Base-by-base conservation (phyloP, 805 yeast genomes). In the Yamadazyma akitaensis region DNA sequence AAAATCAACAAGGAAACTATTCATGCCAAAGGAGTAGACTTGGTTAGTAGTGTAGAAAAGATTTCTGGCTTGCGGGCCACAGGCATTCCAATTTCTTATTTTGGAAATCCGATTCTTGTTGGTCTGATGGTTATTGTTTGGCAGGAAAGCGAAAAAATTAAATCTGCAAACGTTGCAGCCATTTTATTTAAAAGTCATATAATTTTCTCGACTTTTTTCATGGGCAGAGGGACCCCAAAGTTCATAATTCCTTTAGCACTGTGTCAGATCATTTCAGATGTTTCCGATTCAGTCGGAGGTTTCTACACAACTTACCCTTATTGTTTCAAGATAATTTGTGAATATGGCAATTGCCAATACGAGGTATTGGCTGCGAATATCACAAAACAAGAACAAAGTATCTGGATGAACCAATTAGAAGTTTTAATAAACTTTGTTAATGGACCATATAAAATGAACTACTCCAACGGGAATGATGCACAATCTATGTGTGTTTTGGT, bases 171-270 rank as follows among this genome's bases (percentile, higher is more conserved):
- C 44, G 53, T 62, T 59, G 80, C 64, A 44, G 68, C 58, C 37
- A 47, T 79, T 37, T 53, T 79, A 17, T 80, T 77, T 63, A 77
- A 80, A 49, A 69, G 80, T 4, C 82, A 79, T 56, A 55, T 81
- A 24, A 51, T 81, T 0, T 48, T 77, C 31, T 61, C 70, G 37
- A 48, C 51, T 10, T 9, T 40, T 14, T 42, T 36, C 16, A 11
- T 32, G 12, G 14, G 21, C n/a, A 30, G 44, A 17, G 48, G 42
- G 45, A 12, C 46, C 12, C 31, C 36, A 9, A 64, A 61, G 13
- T 76, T 80, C 51, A 67, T 80, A 12, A 64, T 82, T 8, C 83
- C 86, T 0, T 58, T 80, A 28, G 53, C 72, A 5, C 63, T 60
- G 32, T 56, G 69, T 44, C 52, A 53, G 36, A 12, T 72, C 9